Evolutionary conservation across 192 early-diverging fungal genomes (phyloP).

Genomic region (Coemansia sp.): DNA sequence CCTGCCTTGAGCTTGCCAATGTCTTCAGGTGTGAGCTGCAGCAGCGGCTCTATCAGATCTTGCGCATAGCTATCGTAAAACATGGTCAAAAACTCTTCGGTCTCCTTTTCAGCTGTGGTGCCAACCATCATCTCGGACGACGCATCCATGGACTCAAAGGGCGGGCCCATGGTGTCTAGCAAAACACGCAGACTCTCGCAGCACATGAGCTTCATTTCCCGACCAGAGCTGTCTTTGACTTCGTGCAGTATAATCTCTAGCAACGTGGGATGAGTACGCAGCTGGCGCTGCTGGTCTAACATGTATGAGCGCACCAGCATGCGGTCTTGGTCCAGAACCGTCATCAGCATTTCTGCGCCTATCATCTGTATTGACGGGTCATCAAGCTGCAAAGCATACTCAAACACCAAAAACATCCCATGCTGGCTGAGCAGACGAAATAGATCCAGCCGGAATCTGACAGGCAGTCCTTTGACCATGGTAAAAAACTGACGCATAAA

Average conservation of each 20-base stretch:
- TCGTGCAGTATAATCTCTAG: conserved; percentile 66
- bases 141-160: conserved; percentile 13
- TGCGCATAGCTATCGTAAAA: conserved; percentile 72
- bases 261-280: conserved; percentile 48
- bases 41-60: conserved; percentile 65
- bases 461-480: conserved; percentile 71
- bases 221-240: conserved; percentile 61
- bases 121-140: conserved; percentile 20
- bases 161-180: conserved; percentile 59
- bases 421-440: conserved; percentile 67
- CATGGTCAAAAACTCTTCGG: conserved; percentile 71
- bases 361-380: conserved; percentile 60
- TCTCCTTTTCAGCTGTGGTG: conserved; percentile 53
- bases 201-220: conserved; percentile 66
- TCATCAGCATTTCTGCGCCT: conserved; percentile 66
- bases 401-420: conserved; percentile 78
- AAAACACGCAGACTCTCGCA: conserved; percentile 73
- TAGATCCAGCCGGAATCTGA: conserved; percentile 59
- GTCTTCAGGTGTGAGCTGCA: conserved; percentile 44
- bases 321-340: conserved; percentile 78
- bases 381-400: conserved; percentile 60
- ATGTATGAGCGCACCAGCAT: conserved; percentile 68
- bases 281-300: conserved; percentile 60
- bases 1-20: conserved; percentile 17
- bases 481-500: conserved; percentile 80